Evolutionary conservation across 148 eudicot genomes (phyloP).

Genomic region (Dianthus caryophyllus): DNA sequence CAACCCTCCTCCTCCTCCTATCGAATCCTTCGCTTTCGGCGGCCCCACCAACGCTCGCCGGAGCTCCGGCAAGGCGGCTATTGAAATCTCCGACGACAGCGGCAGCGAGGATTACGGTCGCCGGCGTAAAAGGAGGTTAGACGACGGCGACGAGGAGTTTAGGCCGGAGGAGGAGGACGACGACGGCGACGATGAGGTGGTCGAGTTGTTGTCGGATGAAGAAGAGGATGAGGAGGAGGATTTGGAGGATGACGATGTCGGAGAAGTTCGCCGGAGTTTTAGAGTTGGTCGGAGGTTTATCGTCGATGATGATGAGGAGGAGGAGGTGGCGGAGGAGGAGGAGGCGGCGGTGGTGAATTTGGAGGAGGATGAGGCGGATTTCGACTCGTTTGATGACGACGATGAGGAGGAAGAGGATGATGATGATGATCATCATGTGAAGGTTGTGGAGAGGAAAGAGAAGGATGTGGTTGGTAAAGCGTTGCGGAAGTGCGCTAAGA

Average conservation of each 20-base stretch:
- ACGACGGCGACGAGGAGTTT: slow-evolving; percentile 17
- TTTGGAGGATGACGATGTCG: slow-evolving; percentile 59
- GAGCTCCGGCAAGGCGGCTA: slow-evolving; percentile 10
- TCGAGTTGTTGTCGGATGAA: neutral
- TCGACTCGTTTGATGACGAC: slow-evolving; percentile 31
- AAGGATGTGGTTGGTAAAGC: slow-evolving; percentile 84
- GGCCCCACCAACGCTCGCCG: neutral
- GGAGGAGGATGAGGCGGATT: slow-evolving; percentile 24
- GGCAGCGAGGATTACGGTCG: slow-evolving; percentile 14
- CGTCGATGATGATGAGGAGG: slow-evolving; percentile 51
- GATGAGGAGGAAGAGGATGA: slow-evolving; percentile 35
- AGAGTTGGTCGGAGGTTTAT: slow-evolving; percentile 49
- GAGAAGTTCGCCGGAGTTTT: neutral
- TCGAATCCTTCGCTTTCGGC: slow-evolving; percentile 66
- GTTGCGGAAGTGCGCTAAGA: slow-evolving; percentile 68
- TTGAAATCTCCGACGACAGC: slow-evolving; percentile 36
- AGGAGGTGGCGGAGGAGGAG: slow-evolving; percentile 27
- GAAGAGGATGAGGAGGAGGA: slow-evolving; percentile 19
- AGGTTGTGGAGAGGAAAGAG: slow-evolving; percentile 39
- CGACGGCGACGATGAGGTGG: slow-evolving; percentile 8
- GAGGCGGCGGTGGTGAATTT: slow-evolving; percentile 32
- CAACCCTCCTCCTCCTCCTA: slow-evolving; percentile 40
- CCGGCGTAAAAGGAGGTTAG: neutral
- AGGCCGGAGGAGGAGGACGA: slow-evolving; percentile 8
- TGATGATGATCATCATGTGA: slow-evolving; percentile 31